Evolutionary conservation across 1,139 yeast species (phyloP).

Genomic region (Debaryomyces nepalensis): DNA sequence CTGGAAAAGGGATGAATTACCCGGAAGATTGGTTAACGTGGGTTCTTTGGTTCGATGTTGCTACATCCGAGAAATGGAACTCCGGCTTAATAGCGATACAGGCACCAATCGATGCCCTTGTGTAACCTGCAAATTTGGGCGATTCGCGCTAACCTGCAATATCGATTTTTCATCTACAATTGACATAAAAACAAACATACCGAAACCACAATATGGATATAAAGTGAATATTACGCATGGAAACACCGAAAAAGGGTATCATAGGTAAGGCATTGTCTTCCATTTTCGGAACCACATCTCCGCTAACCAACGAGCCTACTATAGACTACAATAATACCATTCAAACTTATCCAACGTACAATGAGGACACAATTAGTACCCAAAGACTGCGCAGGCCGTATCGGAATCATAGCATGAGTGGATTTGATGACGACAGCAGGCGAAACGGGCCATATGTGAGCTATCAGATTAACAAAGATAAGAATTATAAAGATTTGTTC

Average conservation of each 20-base stretch:
- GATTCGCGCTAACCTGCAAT: neutral
- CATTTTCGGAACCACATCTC: constrained; percentile 23
- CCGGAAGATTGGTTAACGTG: no score
- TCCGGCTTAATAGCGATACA: no score
- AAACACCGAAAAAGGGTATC: constrained; percentile 13
- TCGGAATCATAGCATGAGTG: neutral
- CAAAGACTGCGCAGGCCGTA: neutral
- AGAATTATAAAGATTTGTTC: constrained; percentile 16
- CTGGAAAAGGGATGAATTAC: no score
- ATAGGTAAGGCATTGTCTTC: constrained; percentile 16
- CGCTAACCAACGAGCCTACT: constrained; percentile 42
- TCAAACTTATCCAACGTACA: constrained; percentile 17
- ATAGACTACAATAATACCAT: constrained; percentile 41
- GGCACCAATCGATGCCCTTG: no score
- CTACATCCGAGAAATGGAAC: no score
- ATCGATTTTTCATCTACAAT: constrained; percentile 1
- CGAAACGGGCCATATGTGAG: neutral
- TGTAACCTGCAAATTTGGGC: constrained; percentile 2
- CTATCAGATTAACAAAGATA: neutral
- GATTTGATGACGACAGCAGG: neutral
- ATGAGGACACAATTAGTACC: constrained; percentile 10
- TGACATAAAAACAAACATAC: constrained; percentile 5
- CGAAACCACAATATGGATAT: constrained; percentile 4
- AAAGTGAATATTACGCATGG: constrained; percentile 6
- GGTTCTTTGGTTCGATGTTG: no score